Evolutionary conservation across 345 rosid species (phyloP), one percentile per base, ranked within the genome.

Genomic region (Brassica juncea): DNA sequence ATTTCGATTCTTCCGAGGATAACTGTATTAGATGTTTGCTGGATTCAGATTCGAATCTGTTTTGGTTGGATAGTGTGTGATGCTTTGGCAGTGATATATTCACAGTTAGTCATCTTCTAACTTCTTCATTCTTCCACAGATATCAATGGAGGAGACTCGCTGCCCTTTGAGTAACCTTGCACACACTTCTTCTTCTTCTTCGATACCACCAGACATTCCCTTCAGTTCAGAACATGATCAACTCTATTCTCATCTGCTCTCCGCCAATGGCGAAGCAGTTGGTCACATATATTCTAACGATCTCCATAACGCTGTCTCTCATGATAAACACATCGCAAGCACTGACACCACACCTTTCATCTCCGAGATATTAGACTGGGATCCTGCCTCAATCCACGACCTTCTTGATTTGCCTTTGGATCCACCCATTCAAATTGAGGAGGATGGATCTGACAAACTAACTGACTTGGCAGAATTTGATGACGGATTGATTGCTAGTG

Each of bases 401-500:
- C 74, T 87, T 72, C 81, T 85, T 75, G 90, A 89, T 66, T 88
- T 88, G 84, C 84, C 92, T 52, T 34, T 70, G 10, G 74, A 84
- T 75, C 59, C 77, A 37, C 27, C 86, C 67, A 80, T 76, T 85
- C 89, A 82, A 76, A 65, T 87, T 76, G 93, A 88, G 82, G 85
- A 80, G 84, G 80, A 61, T 81, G 65, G 87, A 59, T 76, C 68
- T 81, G 73, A 81, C 31, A 90, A 87, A 81, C 74, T 66, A 59
- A 85, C 0, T 47, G 78, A 81, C 77, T 89, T 92, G 97, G 87
- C 89, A 61, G 87, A 85, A 14, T 93, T 92, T 92, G 87, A 90
- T 37, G 97, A 91, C 76, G 88, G 88, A 75, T 90, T 93, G 68
- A 85, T 93, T 58, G 80, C 90, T 15, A 89, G 83, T 85, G 94